Conservation (phyloP, 139 green algal genomes). For the Tetratostichococcus sp. region DNA sequence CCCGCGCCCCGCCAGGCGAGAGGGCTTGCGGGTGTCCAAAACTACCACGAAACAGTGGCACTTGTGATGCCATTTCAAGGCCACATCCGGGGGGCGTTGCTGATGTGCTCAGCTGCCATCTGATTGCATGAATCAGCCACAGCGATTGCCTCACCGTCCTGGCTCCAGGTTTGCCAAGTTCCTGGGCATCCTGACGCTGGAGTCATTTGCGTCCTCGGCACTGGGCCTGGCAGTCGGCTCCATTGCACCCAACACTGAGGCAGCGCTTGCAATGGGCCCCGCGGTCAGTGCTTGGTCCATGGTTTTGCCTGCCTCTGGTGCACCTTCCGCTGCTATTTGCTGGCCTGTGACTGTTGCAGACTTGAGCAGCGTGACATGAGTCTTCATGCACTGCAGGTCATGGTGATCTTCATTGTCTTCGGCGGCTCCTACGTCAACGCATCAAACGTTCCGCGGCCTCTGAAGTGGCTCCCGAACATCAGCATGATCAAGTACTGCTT, state of each 20-base stretch:
- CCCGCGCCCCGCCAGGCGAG: conserved; percentile 21
- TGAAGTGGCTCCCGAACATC: conserved; percentile 72
- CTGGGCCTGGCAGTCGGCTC: conserved; percentile 83
- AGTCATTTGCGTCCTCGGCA: conserved; percentile 51
- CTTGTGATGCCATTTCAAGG: neutral
- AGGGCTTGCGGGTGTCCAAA: no score
- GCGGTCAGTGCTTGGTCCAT: conserved; percentile 20
- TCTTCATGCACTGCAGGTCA: conserved; percentile 36
- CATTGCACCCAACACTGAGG: conserved; percentile 69
- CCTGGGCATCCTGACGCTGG: conserved; percentile 73
- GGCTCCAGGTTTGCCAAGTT: conserved; percentile 65
- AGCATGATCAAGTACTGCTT: conserved; percentile 80
- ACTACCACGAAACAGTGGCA: no score
- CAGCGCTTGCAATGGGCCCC: conserved; percentile 86
- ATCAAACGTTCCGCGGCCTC: conserved; percentile 34
- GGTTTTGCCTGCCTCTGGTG: no score
- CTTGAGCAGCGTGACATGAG: no score
- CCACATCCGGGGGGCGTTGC: no score
- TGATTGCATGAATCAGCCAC: no score
- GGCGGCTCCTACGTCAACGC: conserved; percentile 87
- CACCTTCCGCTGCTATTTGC: no score
- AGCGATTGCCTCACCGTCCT: neutral
- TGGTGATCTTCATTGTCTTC: conserved; percentile 93
- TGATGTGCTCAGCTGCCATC: no score
- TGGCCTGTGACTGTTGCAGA: no score